Evolutionary conservation across 2,329 filamentous ascomycete genomes (phyloP).

Genomic region (Aaosphaeria pasadenensis): DNA sequence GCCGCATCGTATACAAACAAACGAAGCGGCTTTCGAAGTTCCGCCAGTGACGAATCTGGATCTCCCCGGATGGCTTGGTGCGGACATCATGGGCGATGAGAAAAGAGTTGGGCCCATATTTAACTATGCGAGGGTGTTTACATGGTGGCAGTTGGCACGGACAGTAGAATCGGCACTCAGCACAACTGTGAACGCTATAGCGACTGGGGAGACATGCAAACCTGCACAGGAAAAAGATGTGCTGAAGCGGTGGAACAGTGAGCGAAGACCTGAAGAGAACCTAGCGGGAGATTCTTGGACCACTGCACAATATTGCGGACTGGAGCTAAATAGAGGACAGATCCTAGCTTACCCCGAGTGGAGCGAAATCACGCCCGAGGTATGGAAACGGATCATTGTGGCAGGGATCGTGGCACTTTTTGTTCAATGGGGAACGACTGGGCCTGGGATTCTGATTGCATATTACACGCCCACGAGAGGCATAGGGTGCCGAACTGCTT

Average conservation of each 20-base stretch:
- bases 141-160: slow-evolving; percentile 14
- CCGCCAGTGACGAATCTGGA: slow-evolving; percentile 10
- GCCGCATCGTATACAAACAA: slow-evolving; percentile 9
- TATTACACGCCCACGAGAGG: slow-evolving; percentile 17
- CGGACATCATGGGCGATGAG: slow-evolving; percentile 18
- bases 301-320: slow-evolving; percentile 13
- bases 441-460: slow-evolving; percentile 15
- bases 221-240: slow-evolving; percentile 3
- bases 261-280: slow-evolving; percentile 10
- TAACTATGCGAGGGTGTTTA: slow-evolving; percentile 22
- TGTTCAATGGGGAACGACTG: slow-evolving; percentile 21
- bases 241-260: slow-evolving; percentile 3
- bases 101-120: slow-evolving; percentile 16
- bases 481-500: slow-evolving; percentile 15
- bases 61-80: slow-evolving; percentile 12
- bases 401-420: slow-evolving; percentile 14
- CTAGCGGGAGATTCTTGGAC: slow-evolving; percentile 11
- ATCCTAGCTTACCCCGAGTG: slow-evolving; percentile 17
- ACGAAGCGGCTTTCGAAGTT: slow-evolving; percentile 11
- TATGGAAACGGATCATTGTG: slow-evolving; percentile 13
- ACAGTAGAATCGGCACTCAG: slow-evolving; percentile 9
- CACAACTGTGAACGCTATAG: slow-evolving; percentile 9
- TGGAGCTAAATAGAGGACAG: slow-evolving; percentile 8
- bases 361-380: slow-evolving; percentile 9
- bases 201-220: slow-evolving; percentile 8